These are phyloP conservation scores for Golovinomyces cichoracearum DNA, from an alignment of 2,329 filamentous ascomycete genomes.

Conservation along the genomic window DNA sequence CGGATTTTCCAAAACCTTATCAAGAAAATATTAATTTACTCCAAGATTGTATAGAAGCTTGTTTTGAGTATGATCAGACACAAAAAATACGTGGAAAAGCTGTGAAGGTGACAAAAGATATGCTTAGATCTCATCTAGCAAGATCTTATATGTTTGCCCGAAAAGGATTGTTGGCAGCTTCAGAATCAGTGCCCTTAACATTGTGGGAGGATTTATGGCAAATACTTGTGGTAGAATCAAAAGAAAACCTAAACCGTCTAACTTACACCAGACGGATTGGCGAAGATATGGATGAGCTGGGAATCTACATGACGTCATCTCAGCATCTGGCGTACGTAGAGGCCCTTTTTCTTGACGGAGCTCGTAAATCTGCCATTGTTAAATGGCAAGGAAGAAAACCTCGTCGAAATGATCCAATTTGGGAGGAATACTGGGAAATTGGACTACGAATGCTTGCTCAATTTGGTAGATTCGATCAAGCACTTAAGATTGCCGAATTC, in stretches of 20 bases:
- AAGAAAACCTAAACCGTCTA: conserved; percentile 28
- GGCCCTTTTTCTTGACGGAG: conserved; percentile 37
- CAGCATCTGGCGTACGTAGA: conserved; percentile 44
- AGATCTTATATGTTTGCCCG: conserved; percentile 1
- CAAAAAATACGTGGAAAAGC: not conserved
- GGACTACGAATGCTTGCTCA: conserved; percentile 39
- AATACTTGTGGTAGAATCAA: conserved; percentile 22
- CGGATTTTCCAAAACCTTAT: not conserved
- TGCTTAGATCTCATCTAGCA: conserved; percentile 1
- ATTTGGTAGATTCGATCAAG: conserved; percentile 30
- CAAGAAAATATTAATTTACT: not conserved
- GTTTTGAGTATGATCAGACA: not conserved
- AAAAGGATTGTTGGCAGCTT: conserved; percentile 6
- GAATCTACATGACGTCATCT: conserved; percentile 25
- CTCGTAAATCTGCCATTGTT: conserved; percentile 18
- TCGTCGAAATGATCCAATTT: conserved; percentile 5
- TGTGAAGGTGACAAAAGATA: not conserved
- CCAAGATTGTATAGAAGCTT: conserved; percentile 1
- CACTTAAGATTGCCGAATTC: conserved; percentile 27
- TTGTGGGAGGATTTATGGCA: conserved; percentile 43
- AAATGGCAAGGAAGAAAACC: conserved; percentile 17
- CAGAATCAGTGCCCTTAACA: conserved; percentile 27
- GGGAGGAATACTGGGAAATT: conserved; percentile 30
- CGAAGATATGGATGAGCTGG: conserved; percentile 37
- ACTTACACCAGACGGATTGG: conserved; percentile 34